Conservation (phyloP, 2,329 filamentous ascomycete genomes). For the Ophiostoma australiae region DNA sequence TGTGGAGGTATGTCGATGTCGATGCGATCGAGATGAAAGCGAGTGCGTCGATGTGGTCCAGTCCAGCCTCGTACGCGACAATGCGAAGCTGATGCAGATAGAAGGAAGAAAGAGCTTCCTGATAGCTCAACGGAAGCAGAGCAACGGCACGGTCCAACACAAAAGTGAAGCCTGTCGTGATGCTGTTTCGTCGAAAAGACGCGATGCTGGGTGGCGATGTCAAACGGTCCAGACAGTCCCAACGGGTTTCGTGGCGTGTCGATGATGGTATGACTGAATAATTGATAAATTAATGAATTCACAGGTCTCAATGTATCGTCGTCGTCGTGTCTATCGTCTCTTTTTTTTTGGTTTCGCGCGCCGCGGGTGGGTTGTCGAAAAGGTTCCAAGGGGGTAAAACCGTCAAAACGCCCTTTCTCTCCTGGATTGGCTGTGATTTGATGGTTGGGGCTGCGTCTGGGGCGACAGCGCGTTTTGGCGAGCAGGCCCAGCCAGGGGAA, state of each 20-base stretch:
- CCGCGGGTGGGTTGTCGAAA: slow-evolving; percentile 13
- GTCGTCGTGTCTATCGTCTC: not conserved
- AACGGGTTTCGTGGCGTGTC: not conserved
- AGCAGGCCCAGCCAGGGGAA: not conserved
- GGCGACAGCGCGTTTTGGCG: slow-evolving; percentile 14
- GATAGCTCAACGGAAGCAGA: not conserved
- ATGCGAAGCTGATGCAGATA: not conserved
- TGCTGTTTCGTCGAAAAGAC: slow-evolving; percentile 11
- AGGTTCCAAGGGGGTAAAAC: slow-evolving; percentile 11
- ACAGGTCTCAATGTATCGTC: slow-evolving; percentile 1
- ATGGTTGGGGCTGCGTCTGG: slow-evolving; percentile 4
- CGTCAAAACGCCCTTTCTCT: slow-evolving; percentile 10
- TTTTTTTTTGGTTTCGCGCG: slow-evolving; percentile 1
- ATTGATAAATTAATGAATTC: not conserved
- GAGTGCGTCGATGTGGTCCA: not conserved
- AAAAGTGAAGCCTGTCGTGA: slow-evolving; percentile 7
- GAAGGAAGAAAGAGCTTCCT: not conserved
- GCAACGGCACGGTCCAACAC: not conserved
- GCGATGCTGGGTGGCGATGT: not conserved
- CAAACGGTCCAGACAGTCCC: not conserved
- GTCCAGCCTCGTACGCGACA: not conserved
- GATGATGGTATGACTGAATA: not conserved
- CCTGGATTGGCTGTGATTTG: slow-evolving; percentile 12
- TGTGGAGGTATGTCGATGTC: not conserved
- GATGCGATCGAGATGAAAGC: not conserved